Conservation (phyloP, 1,284 basidiomycete species). For the Tremellales sp. region DNA sequence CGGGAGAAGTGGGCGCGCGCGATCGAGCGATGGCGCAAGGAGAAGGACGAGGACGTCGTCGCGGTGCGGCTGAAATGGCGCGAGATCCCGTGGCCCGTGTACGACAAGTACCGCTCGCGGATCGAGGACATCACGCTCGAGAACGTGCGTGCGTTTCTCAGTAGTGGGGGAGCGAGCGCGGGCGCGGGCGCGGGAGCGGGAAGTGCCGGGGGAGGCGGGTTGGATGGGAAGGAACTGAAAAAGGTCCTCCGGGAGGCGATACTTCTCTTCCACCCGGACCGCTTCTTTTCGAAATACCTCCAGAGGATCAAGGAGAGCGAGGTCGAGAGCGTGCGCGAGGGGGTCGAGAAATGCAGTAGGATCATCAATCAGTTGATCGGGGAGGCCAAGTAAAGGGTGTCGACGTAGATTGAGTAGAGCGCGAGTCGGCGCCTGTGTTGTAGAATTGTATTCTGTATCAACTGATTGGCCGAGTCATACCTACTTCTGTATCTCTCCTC, state of each 20-base stretch:
- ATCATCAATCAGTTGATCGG: slow-evolving; percentile 27
- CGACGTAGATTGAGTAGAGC: background rate
- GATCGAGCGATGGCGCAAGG: slow-evolving; percentile 14
- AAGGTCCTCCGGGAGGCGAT: slow-evolving; percentile 60
- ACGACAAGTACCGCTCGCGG: slow-evolving; percentile 19
- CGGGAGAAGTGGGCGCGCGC: slow-evolving; percentile 11
- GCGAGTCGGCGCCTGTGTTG: background rate
- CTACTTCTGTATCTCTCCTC: no score
- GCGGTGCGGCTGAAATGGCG: slow-evolving; percentile 51
- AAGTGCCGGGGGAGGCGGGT: slow-evolving; percentile 49
- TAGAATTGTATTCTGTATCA: background rate
- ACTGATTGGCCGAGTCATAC: no score
- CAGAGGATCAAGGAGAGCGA: slow-evolving; percentile 57
- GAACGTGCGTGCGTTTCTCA: slow-evolving; percentile 57
- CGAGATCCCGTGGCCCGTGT: slow-evolving; percentile 77
- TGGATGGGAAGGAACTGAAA: slow-evolving; percentile 52
- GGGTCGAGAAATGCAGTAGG: slow-evolving; percentile 52
- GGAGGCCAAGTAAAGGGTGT: background rate
- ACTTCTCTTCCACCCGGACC: slow-evolving; percentile 70
- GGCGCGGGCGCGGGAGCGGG: slow-evolving; percentile 49
- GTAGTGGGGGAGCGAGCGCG: slow-evolving; percentile 49
- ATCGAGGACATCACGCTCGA: slow-evolving; percentile 21
- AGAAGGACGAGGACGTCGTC: slow-evolving; percentile 15
- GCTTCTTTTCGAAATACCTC: slow-evolving; percentile 61
- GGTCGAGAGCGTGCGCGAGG: slow-evolving; percentile 58